phyloP scores from a whole-genome alignment of 148 eudicot species.

The Rhododendron kiyosumense region DNA sequence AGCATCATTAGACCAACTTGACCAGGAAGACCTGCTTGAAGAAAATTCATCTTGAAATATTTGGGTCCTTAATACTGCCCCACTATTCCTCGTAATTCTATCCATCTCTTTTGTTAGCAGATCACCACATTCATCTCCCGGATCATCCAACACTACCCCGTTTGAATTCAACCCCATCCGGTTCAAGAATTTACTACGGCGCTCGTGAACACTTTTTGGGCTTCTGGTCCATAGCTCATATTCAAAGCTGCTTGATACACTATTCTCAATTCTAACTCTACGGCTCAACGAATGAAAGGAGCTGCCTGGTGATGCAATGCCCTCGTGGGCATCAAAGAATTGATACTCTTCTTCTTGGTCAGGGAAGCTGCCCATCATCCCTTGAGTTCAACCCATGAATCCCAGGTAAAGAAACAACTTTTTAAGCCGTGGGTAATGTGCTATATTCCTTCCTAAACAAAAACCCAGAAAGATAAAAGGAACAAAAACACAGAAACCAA shows the following conservation, averaged over 20 bases:
- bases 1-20: conserved; percentile 35
- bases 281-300: conserved; percentile 13
- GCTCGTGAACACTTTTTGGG: conserved; percentile 62
- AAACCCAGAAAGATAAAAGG: conserved; percentile 17
- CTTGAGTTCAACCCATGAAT: conserved; percentile 71
- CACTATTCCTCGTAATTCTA: conserved; percentile 34
- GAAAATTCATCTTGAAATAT: conserved; percentile 36
- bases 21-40: conserved; percentile 42
- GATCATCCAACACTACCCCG: conserved; percentile 15
- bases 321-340: conserved; percentile 77
- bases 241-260: conserved; percentile 24
- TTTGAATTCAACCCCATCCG: conserved; percentile 52
- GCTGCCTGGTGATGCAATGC: conserved; percentile 37
- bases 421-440: conserved; percentile 43
- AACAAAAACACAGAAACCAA: conserved; percentile 45
- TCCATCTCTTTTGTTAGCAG: conserved; percentile 23
- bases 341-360: conserved; percentile 44
- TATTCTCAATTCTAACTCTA: conserved; percentile 12
- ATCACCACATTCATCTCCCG: conserved; percentile 14
- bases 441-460: conserved; percentile 38
- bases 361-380: conserved; percentile 54
- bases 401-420: conserved; percentile 46
- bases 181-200: conserved; percentile 63
- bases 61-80: conserved; percentile 33
- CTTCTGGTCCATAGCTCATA: conserved; percentile 65